Evolutionary conservation across 2,329 filamentous ascomycete species (phyloP).

Genomic region (Canariomyces notabilis): DNA sequence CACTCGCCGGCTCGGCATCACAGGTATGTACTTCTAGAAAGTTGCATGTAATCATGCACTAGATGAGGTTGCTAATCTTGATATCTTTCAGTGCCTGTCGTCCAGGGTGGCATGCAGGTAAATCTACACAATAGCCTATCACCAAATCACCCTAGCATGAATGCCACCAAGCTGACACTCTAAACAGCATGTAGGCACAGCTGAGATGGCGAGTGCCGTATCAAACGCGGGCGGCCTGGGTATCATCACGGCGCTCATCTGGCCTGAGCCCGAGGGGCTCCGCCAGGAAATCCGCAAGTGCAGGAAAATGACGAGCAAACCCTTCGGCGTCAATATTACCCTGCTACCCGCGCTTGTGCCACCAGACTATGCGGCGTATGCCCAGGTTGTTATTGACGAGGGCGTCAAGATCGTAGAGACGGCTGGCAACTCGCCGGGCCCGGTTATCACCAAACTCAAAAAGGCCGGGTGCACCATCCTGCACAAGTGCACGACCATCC

Average conservation of each 20-base stretch:
- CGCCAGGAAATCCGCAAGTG: conserved; percentile 89
- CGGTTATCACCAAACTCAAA: conserved; percentile 86
- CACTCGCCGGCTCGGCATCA: conserved; percentile 54
- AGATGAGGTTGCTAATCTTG: conserved; percentile 23
- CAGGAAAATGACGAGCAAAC: conserved; percentile 69
- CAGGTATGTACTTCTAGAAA: conserved; percentile 21
- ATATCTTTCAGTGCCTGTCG: conserved; percentile 59
- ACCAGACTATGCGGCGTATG: conserved; percentile 88
- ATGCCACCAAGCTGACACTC: conserved; percentile 19
- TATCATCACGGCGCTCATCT: conserved; percentile 83
- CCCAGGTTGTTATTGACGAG: conserved; percentile 88
- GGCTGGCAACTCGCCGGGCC: conserved; percentile 61
- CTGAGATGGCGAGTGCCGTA: conserved; percentile 70
- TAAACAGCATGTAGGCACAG: conserved; percentile 71
- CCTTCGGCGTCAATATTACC: conserved; percentile 93
- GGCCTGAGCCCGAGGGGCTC: conserved; percentile 85
- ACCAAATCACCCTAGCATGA: background rate
- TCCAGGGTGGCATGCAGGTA: conserved; percentile 73
- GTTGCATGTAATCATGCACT: background rate
- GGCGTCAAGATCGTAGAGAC: conserved; percentile 81
- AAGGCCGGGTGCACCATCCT: conserved; percentile 71
- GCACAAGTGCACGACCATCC: conserved; percentile 97
- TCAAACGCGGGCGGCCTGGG: conserved; percentile 79
- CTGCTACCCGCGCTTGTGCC: conserved; percentile 84
- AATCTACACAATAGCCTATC: conserved; percentile 12